phyloP scores from a whole-genome alignment of 805 yeast genomes.

The Zygosaccharomyces kombuchaensis region DNA sequence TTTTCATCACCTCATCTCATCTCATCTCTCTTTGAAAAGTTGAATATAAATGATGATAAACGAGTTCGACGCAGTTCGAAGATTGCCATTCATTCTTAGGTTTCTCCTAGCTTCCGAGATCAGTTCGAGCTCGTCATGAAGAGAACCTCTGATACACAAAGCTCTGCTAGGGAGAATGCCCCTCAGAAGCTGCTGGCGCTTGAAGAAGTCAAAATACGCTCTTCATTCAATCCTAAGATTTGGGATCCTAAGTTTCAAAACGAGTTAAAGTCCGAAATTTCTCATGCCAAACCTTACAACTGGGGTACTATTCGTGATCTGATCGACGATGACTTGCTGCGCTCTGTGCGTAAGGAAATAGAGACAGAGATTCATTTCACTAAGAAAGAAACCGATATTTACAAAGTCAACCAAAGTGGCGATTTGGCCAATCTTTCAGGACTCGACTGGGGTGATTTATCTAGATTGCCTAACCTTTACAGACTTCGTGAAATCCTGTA shows the following conservation, averaged over 20 bases:
- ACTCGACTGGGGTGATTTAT: slow-evolving; percentile 67
- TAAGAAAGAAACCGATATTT: slow-evolving; percentile 93
- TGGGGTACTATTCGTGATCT: slow-evolving; percentile 83
- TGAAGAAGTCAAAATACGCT: slow-evolving; percentile 34
- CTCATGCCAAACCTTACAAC: slow-evolving; percentile 67
- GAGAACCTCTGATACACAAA: slow-evolving; percentile 13
- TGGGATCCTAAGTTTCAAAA: slow-evolving; percentile 42
- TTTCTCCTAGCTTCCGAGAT: background rate
- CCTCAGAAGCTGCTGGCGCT: slow-evolving; percentile 19
- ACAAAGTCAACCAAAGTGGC: slow-evolving; percentile 85
- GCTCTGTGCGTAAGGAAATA: slow-evolving; percentile 82
- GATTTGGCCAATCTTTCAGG: slow-evolving; percentile 91
- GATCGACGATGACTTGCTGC: slow-evolving; percentile 68
- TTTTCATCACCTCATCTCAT: slow-evolving; percentile 11
- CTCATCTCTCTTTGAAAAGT: slow-evolving; percentile 2
- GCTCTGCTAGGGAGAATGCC: slow-evolving; percentile 1
- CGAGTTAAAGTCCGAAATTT: slow-evolving; percentile 42
- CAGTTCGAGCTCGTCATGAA: slow-evolving; percentile 8
- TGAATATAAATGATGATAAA: background rate
- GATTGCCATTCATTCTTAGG: background rate
- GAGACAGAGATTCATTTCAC: slow-evolving; percentile 82
- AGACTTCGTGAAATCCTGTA: slow-evolving; percentile 84
- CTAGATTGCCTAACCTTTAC: slow-evolving; percentile 67
- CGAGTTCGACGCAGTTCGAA: background rate
- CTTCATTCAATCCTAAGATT: slow-evolving; percentile 45